Evolutionary conservation across 305 asterid genomes (phyloP), one percentile per base, ranked within the genome.

Genomic region (Fraxinus albicans): DNA sequence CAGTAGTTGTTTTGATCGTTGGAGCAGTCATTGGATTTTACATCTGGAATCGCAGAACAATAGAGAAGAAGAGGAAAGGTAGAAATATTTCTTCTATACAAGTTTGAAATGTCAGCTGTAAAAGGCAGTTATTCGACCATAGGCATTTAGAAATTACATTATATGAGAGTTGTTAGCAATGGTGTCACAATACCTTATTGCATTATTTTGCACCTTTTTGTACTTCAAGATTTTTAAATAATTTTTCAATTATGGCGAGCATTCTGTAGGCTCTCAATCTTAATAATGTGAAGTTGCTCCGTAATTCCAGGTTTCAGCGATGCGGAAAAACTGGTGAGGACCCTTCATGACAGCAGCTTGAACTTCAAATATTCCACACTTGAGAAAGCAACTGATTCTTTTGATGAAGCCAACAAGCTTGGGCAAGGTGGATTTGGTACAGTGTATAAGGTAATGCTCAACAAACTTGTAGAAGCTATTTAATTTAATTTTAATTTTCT

Each of bases 1-100:
- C 91, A 69, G 88, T 86, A 47, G 86, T 85, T 38, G 88, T 90
- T 77, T 55, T 89, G 27, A 33, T 78, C 3, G 83, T 87, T 42
- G 94, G 84, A 75, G 77, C 86, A 8, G 65, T 82, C 6, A 80
- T 89, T 50, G 93, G 86, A 79, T 34, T 75, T 77, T 86, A 86
- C 53, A 77, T 78, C 73, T 87, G 90, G 93, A 90, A 87, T 81
- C 86, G 77, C 78, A 86, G 82, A 85, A 82, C 65, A 36, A 86
- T 90, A 25, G 84, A 91, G 80, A 85, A 81, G 87, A 90, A 90
- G 89, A 87, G 94, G 84, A 88, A 88, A 87, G 97, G 95, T 91
- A 83, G 8, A 75, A 58, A 2, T 58, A 42, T 60, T 73, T 76
- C 10, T 0, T 21, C 33, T 63, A 63, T 63, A 63, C 8, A 63